Evolutionary conservation across 2,329 filamentous ascomycete species (phyloP).

Genomic region (Cladosporium austrohemisphaericum): DNA sequence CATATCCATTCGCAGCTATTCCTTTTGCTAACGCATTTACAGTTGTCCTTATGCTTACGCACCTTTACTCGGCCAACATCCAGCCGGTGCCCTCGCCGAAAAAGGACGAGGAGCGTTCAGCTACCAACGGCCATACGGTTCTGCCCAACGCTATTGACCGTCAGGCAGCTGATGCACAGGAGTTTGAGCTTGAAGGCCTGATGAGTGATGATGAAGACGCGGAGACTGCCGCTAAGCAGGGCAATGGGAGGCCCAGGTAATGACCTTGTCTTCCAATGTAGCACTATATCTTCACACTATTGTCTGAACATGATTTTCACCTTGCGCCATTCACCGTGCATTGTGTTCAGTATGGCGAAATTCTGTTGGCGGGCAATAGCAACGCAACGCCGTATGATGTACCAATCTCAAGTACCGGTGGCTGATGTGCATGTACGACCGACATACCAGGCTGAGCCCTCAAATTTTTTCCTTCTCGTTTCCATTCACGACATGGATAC

Average conservation of each 20-base stretch:
- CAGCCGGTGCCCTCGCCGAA: constrained; percentile 40
- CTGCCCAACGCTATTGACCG: constrained; percentile 43
- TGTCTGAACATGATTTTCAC: too few species aligned
- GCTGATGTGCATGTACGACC: too few species aligned
- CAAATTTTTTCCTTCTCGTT: too few species aligned
- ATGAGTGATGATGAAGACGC: constrained; percentile 81
- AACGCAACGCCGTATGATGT: too few species aligned
- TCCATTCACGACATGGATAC: too few species aligned
- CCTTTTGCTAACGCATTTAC: background rate
- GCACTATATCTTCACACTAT: background rate
- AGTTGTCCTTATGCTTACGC: constrained; percentile 79
- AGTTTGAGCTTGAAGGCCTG: constrained; percentile 88
- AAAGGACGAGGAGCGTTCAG: constrained; percentile 28
- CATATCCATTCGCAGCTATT: background rate
- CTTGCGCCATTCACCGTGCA: too few species aligned
- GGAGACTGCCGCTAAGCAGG: constrained; percentile 12
- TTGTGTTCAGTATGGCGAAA: too few species aligned
- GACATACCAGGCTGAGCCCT: too few species aligned
- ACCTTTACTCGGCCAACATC: constrained; percentile 69
- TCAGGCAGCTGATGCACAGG: constrained; percentile 74
- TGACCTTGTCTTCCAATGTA: background rate
- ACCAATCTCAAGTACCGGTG: too few species aligned
- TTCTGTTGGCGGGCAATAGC: too few species aligned
- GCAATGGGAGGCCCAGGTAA: constrained; percentile 7
- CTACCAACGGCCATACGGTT: constrained; percentile 44